These are phyloP conservation scores for Fusarium sp. DNA, from an alignment of 2,329 filamentous ascomycete species.

Conservation along the genomic window DNA sequence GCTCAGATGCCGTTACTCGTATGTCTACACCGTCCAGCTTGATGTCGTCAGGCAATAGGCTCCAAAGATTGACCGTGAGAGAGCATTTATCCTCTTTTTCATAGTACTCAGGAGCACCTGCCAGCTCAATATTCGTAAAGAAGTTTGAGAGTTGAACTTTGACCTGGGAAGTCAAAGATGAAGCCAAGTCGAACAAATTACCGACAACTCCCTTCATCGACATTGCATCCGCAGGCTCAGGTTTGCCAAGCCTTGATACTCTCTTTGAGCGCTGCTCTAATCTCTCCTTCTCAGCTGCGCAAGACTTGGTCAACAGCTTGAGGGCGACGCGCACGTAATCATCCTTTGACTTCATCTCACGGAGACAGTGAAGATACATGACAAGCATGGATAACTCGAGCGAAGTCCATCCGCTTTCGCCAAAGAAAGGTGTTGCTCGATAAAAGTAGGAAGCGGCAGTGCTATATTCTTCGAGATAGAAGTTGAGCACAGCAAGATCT, in stretches of 20 bases:
- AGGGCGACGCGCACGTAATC: slow-evolving; percentile 83
- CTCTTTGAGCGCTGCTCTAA: slow-evolving; percentile 51
- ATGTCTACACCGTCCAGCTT: slow-evolving; percentile 73
- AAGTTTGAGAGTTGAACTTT: slow-evolving; percentile 77
- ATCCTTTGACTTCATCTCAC: slow-evolving; percentile 78
- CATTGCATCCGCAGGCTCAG: slow-evolving; percentile 45
- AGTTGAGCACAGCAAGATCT: slow-evolving; percentile 88
- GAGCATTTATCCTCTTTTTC: slow-evolving; percentile 80
- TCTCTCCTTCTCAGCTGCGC: slow-evolving; percentile 63
- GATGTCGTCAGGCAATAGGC: slow-evolving; percentile 78
- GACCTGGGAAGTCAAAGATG: slow-evolving; percentile 65
- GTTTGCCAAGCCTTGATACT: slow-evolving; percentile 31
- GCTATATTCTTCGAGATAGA: slow-evolving; percentile 76
- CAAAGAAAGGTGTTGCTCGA: slow-evolving; percentile 81
- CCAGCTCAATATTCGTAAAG: slow-evolving; percentile 76
- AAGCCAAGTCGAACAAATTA: slow-evolving; percentile 60
- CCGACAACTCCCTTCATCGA: slow-evolving; percentile 61
- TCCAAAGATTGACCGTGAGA: slow-evolving; percentile 74
- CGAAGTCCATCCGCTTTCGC: slow-evolving; percentile 79
- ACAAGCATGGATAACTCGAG: slow-evolving; percentile 86
- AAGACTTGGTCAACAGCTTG: slow-evolving; percentile 77
- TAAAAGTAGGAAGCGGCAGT: slow-evolving; percentile 83
- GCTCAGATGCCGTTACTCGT: slow-evolving; percentile 66
- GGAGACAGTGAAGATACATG: slow-evolving; percentile 86
- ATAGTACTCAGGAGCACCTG: slow-evolving; percentile 75